Conservation (phyloP, 371 early-diverging fungal genomes). For the Rhizopus sp. region DNA sequence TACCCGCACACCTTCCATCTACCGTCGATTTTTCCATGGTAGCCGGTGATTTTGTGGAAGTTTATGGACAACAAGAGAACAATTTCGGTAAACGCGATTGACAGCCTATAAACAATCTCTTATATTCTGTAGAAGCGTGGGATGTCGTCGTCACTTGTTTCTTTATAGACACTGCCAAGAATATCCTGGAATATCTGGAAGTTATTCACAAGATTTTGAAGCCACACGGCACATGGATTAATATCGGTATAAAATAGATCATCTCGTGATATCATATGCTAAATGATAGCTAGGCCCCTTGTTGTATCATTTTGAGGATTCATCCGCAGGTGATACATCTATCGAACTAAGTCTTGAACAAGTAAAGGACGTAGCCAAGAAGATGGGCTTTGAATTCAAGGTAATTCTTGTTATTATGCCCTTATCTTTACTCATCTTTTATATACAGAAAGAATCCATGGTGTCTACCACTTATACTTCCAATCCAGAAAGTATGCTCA, state of each 20-base stretch:
- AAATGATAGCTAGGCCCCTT: conserved; percentile 69
- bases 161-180: conserved; percentile 96
- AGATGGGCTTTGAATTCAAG: conserved; percentile 74
- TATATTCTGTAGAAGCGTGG: conserved; percentile 61
- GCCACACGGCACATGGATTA: conserved; percentile 93
- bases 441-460: conserved; percentile 52
- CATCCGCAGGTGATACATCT: conserved; percentile 65
- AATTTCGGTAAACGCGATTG: conserved; percentile 43
- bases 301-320: conserved; percentile 92
- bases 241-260: conserved; percentile 63
- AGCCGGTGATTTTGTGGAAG: conserved; percentile 94
- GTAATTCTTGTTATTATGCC: conserved; percentile 29
- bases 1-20: conserved; percentile 64
- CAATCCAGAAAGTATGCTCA: conserved; percentile 83
- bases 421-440: background rate
- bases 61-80: conserved; percentile 63
- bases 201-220: conserved; percentile 76
- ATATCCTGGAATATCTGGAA: conserved; percentile 85
- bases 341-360: conserved; percentile 90
- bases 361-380: conserved; percentile 63
- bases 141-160: conserved; percentile 93
- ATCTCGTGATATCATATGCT: background rate
- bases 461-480: conserved; percentile 33
- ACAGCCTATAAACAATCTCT: background rate
- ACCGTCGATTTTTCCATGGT: conserved; percentile 92